Base-by-base conservation (phyloP, 148 eudicot species). In the Fallopia convolvulus region DNA sequence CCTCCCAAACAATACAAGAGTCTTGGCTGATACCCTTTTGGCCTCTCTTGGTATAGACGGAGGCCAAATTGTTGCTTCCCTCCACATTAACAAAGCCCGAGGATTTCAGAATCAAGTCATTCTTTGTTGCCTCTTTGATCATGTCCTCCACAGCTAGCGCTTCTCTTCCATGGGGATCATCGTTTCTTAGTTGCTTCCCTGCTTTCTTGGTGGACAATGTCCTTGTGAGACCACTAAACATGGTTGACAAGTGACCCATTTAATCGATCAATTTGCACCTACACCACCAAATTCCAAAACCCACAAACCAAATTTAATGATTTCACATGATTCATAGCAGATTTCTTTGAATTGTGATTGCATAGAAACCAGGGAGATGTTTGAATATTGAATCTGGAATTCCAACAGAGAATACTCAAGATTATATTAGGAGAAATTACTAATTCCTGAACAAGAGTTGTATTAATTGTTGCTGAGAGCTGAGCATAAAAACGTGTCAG, bases 1-100 rank as follows among this genome's bases (percentile, higher is more conserved):
- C 92, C 74, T 71, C 74, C 74, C 74, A 71, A 71, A 71, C 74
- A 71, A 71, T 40, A 7, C 74, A 71, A 42, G 48, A 71, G 42
- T 71, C 74, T 40, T 71, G 74, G 20, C 49, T 4, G 42, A 71
- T 71, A 40, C 74, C 74, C 46, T 71, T 71, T 14, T 71, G 12
- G 49, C 74, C 74, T 18, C 74, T 39, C 49, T 71, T 71, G 11
- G 6, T 40, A 9, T 39, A 40, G 18, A 71, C 74, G 46, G 74
- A 71, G 5, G 74, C 74, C 3, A 71, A 71, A 7, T 71, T 71
- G 74, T 39, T 71, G 74, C 48, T 36, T 42, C 74, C 49, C 0
- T 71, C 74, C 14, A 36, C 74, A 71, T 71, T 71, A 71, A 71
- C 23, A 6, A 39, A 5, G 26, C 74, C 74, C 5, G 74, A 71